Conservation (phyloP, 2,329 filamentous ascomycete species). For the Ciborinia camelliae region DNA sequence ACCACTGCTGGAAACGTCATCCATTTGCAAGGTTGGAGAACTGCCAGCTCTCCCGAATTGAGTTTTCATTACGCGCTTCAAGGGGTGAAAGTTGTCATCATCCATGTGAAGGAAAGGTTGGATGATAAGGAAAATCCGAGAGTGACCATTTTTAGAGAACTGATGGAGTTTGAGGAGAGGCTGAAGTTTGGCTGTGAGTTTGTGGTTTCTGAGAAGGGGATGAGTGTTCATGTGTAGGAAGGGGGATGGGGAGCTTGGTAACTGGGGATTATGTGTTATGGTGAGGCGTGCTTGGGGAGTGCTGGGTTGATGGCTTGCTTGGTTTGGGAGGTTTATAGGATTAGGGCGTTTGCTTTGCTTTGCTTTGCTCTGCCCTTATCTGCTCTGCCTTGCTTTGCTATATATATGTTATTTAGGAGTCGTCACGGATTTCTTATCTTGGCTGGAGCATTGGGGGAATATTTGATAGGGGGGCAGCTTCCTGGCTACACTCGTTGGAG, state of each 20-base stretch:
- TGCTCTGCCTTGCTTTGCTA: neutral
- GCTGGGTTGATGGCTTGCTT: neutral
- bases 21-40: too few relatives aligned
- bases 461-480: neutral
- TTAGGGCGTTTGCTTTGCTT: neutral
- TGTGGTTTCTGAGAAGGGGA: constrained; percentile 45
- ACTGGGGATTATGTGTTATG: too few relatives aligned
- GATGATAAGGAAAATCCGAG: constrained; percentile 63
- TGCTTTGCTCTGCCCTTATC: too few relatives aligned
- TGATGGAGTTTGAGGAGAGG: constrained; percentile 58
- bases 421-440: neutral
- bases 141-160: constrained; percentile 66
- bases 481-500: neutral
- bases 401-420: too few relatives aligned
- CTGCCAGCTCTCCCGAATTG: too few relatives aligned
- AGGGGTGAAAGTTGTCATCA: constrained; percentile 79
- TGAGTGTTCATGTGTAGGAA: neutral
- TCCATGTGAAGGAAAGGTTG: constrained; percentile 88
- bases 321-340: neutral
- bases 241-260: too few relatives aligned
- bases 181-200: constrained; percentile 72
- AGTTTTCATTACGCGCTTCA: too few relatives aligned
- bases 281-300: neutral
- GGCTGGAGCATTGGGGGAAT: neutral
- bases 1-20: neutral